phyloP scores from a whole-genome alignment of 495 filamentous ascomycete genomes.

The Talaromyces wortmannii region DNA sequence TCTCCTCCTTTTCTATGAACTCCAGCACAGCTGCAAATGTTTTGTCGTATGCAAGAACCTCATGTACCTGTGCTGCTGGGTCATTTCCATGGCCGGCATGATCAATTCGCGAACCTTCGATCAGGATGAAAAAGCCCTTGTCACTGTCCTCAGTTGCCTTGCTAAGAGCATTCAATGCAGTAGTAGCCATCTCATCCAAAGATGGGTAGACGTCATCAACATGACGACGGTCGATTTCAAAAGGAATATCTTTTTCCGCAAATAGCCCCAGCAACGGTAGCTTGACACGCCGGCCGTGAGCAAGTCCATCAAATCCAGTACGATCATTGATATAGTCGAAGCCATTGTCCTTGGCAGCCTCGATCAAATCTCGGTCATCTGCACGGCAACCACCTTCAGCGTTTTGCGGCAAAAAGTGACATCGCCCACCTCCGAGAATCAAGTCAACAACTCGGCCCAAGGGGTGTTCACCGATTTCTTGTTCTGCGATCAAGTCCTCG shows the following conservation, averaged over 20 bases:
- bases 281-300: slow-evolving; percentile 60
- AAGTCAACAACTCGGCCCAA: slow-evolving; percentile 84
- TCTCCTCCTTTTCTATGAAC: slow-evolving; percentile 68
- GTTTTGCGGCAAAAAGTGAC: slow-evolving; percentile 82
- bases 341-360: slow-evolving; percentile 63
- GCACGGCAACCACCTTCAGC: slow-evolving; percentile 68
- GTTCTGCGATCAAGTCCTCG: slow-evolving; percentile 86
- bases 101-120: slow-evolving; percentile 93
- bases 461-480: slow-evolving; percentile 81
- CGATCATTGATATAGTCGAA: slow-evolving; percentile 73
- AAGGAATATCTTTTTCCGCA: slow-evolving; percentile 77
- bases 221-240: slow-evolving; percentile 78
- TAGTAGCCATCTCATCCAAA: slow-evolving; percentile 83
- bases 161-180: slow-evolving; percentile 69
- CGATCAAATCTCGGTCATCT: slow-evolving; percentile 64
- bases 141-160: slow-evolving; percentile 81
- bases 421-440: slow-evolving; percentile 86
- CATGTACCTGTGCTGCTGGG: slow-evolving; percentile 89
- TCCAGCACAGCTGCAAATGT: slow-evolving; percentile 76
- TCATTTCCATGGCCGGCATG: slow-evolving; percentile 95
- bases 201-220: slow-evolving; percentile 79
- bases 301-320: slow-evolving; percentile 69
- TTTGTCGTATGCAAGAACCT: slow-evolving; percentile 88
- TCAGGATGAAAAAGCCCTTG: slow-evolving; percentile 97
- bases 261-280: slow-evolving; percentile 85